A percentile compares a stretch with the other conserved stretches of the same genome.
phyloP scores from a whole-genome alignment of 208 protist species.

The Leishmania gerbilli region DNA sequence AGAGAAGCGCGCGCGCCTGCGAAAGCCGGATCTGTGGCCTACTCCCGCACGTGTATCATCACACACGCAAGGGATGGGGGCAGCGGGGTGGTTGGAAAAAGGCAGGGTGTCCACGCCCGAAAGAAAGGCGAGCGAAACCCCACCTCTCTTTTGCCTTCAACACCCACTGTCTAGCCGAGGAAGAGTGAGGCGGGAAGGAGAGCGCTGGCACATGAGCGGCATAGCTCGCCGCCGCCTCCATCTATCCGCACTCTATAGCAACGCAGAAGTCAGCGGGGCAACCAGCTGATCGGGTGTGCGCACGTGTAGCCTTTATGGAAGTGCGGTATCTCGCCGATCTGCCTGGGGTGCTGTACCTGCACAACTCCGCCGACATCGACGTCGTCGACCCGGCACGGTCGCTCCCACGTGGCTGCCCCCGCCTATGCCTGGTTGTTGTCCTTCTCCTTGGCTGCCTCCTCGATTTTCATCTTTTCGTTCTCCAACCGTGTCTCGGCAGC shows the following conservation, averaged over 20 bases:
- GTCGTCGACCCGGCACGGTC: background rate
- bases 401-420: background rate
- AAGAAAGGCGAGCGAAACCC: background rate
- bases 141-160: background rate
- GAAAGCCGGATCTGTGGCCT: background rate
- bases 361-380: background rate
- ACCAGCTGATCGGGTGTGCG: background rate
- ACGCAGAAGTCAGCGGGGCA: background rate
- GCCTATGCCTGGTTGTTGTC: constrained; percentile 12
- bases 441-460: constrained; percentile 48
- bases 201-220: background rate
- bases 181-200: background rate
- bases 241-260: background rate
- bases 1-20: background rate
- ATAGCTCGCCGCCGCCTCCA: background rate
- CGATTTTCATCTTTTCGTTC: constrained; percentile 62
- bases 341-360: background rate
- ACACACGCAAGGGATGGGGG: background rate
- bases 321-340: background rate
- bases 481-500: constrained; percentile 61
- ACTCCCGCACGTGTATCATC: background rate
- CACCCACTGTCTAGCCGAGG: background rate
- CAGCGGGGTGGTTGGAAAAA: background rate
- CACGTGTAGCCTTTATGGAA: background rate
- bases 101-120: background rate